Conservation (phyloP, 1,284 basidiomycete species). For the Neolentinus lepideus region DNA sequence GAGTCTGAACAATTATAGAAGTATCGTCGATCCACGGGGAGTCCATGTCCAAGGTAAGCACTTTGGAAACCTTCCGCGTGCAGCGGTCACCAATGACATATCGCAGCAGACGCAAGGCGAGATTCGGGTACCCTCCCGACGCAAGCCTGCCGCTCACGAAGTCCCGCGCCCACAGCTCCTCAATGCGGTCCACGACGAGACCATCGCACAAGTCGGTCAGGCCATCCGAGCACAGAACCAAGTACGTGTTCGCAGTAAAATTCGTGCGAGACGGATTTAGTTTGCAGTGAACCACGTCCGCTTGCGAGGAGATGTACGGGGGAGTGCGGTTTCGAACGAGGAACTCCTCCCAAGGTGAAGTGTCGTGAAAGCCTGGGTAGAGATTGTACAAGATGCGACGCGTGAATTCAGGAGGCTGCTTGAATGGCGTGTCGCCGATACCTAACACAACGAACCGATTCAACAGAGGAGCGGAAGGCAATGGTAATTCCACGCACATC, state of each 20-base stretch:
- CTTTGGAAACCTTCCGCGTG: slow-evolving; percentile 43
- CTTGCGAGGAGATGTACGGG: slow-evolving; percentile 59
- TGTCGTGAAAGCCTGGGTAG: slow-evolving; percentile 53
- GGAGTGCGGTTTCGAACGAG: slow-evolving; percentile 54
- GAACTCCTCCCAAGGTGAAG: slow-evolving; percentile 57
- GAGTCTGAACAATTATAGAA: slow-evolving; percentile 54
- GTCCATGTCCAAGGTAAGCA: slow-evolving; percentile 61
- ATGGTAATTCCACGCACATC: slow-evolving; percentile 38
- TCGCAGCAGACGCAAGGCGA: slow-evolving; percentile 51
- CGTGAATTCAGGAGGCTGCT: slow-evolving; percentile 64
- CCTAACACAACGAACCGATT: slow-evolving; percentile 28
- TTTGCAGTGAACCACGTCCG: slow-evolving; percentile 51
- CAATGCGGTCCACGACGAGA: slow-evolving; percentile 33
- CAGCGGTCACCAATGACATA: slow-evolving; percentile 53
- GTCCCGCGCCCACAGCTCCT: slow-evolving; percentile 40
- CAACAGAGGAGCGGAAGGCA: neutral
- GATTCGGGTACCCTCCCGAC: slow-evolving; percentile 28
- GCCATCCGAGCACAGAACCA: slow-evolving; percentile 62
- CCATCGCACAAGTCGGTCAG: slow-evolving; percentile 53
- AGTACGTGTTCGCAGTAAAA: slow-evolving; percentile 37
- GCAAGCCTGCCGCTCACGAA: slow-evolving; percentile 15
- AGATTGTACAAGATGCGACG: slow-evolving; percentile 60
- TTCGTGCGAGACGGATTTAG: slow-evolving; percentile 21
- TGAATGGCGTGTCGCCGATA: slow-evolving; percentile 65
- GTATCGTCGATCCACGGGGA: slow-evolving; percentile 66